Conservation (phyloP, 164 flowering plant species). For the Liriodendron chinense region DNA sequence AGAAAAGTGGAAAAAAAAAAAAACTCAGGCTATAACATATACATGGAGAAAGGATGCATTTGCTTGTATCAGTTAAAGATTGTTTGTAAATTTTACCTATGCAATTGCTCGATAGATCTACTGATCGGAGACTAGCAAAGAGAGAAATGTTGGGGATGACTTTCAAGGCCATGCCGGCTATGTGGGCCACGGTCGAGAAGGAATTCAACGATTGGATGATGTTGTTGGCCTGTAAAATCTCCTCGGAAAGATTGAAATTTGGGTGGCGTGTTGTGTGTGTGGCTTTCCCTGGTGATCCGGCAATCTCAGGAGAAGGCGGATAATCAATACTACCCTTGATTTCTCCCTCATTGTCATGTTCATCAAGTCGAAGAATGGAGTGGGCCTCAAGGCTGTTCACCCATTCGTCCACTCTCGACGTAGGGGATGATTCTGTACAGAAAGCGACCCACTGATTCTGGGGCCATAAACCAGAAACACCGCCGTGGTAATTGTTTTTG, state of each 20-base stretch:
- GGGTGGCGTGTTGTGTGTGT: slow-evolving; percentile 14
- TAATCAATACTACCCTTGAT: slow-evolving; percentile 27
- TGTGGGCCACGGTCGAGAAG: slow-evolving; percentile 77
- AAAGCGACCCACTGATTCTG: slow-evolving; percentile 93
- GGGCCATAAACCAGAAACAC: slow-evolving; percentile 54
- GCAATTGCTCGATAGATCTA: slow-evolving; percentile 76
- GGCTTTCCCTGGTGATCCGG: slow-evolving; percentile 27
- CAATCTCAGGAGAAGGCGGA: slow-evolving; percentile 55
- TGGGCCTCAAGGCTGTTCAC: slow-evolving; percentile 55
- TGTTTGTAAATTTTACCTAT: slow-evolving; percentile 45
- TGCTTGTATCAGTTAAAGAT: neutral
- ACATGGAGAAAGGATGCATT: neutral
- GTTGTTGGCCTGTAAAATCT: slow-evolving; percentile 61
- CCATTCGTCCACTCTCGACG: slow-evolving; percentile 75
- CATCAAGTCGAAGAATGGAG: slow-evolving; percentile 12
- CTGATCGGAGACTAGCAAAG: slow-evolving; percentile 66
- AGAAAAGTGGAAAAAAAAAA: slow-evolving; percentile 1
- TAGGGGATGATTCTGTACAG: slow-evolving; percentile 56
- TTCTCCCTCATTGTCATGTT: slow-evolving; percentile 15
- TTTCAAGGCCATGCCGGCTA: slow-evolving; percentile 66
- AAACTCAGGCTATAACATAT: neutral
- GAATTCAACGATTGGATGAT: slow-evolving; percentile 72
- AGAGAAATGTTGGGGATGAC: slow-evolving; percentile 59
- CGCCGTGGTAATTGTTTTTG: slow-evolving; percentile 22
- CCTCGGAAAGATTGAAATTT: slow-evolving; percentile 41